Base-by-base conservation (phyloP, 331 rosid genomes). In the Rosa hybrid region DNA sequence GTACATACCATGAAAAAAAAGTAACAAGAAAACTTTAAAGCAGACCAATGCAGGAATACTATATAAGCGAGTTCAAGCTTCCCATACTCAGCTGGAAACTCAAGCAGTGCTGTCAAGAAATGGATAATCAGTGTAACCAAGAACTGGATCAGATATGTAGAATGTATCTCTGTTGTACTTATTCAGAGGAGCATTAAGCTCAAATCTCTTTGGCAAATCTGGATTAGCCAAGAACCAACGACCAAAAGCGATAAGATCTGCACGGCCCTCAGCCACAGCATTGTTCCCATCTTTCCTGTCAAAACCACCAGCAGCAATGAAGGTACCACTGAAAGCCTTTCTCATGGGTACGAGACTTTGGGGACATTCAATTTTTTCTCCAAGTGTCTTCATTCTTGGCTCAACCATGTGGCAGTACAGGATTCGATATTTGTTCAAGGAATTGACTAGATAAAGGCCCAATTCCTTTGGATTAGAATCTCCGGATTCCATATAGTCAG, bases 151-250 rank as follows among this genome's bases (percentile, higher is more conserved):
- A n/a, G 80, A 9, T 49, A 0, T 4, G 25, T 87, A 90, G 85
- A 89, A 93, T 0, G 94, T 91, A 0, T 60, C 65, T 12, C 92
- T 64, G 2, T 80, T 46, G 73, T 93, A 91, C 82, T 88, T 84
- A 75, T 91, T 92, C 42, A 92, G 90, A 74, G 92, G 89, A 30
- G 92, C 96, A 83, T 87, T 72, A 1, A 87, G 81, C 41, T 82
- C 83, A 65, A 84, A 90, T 82, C 97, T 81, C 83, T 65, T 92
- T 0, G 90, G 94, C 77, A 94, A 88, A 83, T 94, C 97, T 18
- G 97, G 98, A 82, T 94, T 94, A 14, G 97, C 91, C 82, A 92
- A 72, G 83, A 92, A 94, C 59, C 9, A 18, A 10, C 94, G 89
- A 42, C 97, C 98, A 78, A 86, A 92, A 18, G 80, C 94, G 38